phyloP scores from a whole-genome alignment of 306 rosid species.

The Pyrus betulifolia region DNA sequence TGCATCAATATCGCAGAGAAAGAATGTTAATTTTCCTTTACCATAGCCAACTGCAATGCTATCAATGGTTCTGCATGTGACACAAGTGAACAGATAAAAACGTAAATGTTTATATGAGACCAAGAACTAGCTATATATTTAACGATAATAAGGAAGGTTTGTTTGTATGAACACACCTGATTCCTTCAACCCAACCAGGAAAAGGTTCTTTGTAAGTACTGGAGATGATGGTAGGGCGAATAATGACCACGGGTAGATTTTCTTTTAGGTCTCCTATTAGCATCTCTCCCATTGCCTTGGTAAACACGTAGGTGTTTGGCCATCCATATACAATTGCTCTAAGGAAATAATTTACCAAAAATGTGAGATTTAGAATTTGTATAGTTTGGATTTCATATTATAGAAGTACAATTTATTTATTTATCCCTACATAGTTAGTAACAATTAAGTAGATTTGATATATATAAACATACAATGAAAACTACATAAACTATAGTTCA shows the following conservation, averaged over 20 bases:
- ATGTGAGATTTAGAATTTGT: background rate
- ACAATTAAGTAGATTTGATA: too few species aligned
- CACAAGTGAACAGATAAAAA: background rate
- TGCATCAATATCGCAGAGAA: constrained; percentile 37
- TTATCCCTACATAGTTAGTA: background rate
- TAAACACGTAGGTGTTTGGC: constrained; percentile 84
- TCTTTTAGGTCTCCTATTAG: constrained; percentile 34
- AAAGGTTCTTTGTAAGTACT: constrained; percentile 80
- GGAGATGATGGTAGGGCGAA: constrained; percentile 69
- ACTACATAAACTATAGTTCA: too few species aligned
- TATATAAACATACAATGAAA: too few species aligned
- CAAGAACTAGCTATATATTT: background rate
- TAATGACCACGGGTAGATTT: constrained; percentile 28
- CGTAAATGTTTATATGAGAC: background rate
- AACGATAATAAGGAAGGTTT: too few species aligned
- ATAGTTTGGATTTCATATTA: background rate
- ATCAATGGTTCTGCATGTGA: constrained; percentile 60
- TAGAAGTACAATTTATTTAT: background rate
- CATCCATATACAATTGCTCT: constrained; percentile 76
- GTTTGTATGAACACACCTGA: constrained; percentile 30
- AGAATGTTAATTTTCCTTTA: constrained; percentile 61
- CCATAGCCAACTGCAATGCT: constrained; percentile 63
- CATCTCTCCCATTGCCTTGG: constrained; percentile 90
- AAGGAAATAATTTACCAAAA: background rate
- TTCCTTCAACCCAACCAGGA: constrained; percentile 79